phyloP scores from a whole-genome alignment of 2,329 filamentous ascomycete genomes.

The Fusarium nisikadoi region DNA sequence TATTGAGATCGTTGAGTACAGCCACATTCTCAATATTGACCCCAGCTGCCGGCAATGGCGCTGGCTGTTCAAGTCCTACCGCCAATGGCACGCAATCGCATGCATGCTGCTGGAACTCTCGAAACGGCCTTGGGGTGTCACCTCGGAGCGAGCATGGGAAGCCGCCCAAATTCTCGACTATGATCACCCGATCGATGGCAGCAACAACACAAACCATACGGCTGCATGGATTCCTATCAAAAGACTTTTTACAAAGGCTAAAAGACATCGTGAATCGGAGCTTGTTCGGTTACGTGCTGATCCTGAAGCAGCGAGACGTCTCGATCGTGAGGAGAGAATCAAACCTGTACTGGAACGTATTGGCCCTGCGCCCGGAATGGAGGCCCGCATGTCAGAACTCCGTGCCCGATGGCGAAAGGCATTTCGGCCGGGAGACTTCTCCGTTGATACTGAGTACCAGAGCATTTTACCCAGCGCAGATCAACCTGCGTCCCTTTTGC shows the following conservation, averaged over 20 bases:
- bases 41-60: conserved; percentile 32
- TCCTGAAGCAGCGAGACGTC: conserved; percentile 26
- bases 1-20: conserved; percentile 38
- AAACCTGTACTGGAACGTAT: conserved; percentile 34
- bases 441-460: conserved; percentile 3
- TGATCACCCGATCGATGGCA: conserved; percentile 31
- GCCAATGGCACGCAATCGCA: conserved; percentile 36
- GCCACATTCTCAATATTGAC: conserved; percentile 33
- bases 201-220: conserved; percentile 24
- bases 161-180: conserved; percentile 35
- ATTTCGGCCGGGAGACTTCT: conserved; percentile 20
- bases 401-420: conserved; percentile 31
- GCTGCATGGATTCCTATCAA: conserved; percentile 37
- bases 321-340: conserved; percentile 33
- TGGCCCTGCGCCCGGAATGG: conserved; percentile 34
- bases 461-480: conserved; percentile 8
- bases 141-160: conserved; percentile 36
- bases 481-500: background rate
- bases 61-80: conserved; percentile 31
- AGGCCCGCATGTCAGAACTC: conserved; percentile 34
- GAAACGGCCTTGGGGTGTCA: conserved; percentile 28
- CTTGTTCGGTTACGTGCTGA: conserved; percentile 22
- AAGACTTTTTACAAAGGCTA: conserved; percentile 31
- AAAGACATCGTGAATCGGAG: conserved; percentile 25
- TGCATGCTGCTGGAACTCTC: conserved; percentile 35